Base-by-base conservation (phyloP, 2,329 filamentous ascomycete species). In the Aspergillus jensenii region DNA sequence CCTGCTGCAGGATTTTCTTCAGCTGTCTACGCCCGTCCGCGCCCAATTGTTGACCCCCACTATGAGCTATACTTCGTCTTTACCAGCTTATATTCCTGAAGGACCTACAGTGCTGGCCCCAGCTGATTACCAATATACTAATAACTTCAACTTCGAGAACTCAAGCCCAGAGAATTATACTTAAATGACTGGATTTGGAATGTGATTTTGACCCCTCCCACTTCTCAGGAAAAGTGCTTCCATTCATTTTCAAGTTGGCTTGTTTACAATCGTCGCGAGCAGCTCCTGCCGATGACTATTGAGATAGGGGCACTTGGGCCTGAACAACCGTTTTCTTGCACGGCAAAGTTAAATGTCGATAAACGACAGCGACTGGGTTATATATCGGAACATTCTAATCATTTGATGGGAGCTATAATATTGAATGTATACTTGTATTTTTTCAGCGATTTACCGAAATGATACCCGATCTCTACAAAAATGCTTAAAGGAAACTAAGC, bases 1-100 rank as follows among this genome's bases (percentile, higher is more conserved):
- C 6, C 64, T 72, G 11, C 55, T 73, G 19, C 66, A 74, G 15
- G 62, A 71, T 33, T 76, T 76, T 49, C 66, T 73, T 53, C 61
- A 61, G 3, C 56, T 69, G 21, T 75, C 74, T 8, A 64, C 65
- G 0, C 46, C 64, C 6, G 46, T 74, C 23, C 68, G 62, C 33
- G 62, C 64, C 21, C 65, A 63, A 47, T 59, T 75, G 15, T 54
- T 65, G 49, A 64, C 67, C n/a, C 60, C 61, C 15, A 59, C 67
- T 9, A 43, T 59, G 23, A 57, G 59, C 8, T 73, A 71, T 55
- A 19, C 62, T 11, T 31, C 58, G n/a, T 52, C 55, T 12, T 40
- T 61, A n/a, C 55, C 47, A n/a, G 47, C 56, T 15, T 66, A 63
- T 53, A 50, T 64, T 19, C 19, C 59, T 14, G 60, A 56, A 17